Conservation (phyloP, 164 flowering plant genomes). For the Nymphaea colorata region DNA sequence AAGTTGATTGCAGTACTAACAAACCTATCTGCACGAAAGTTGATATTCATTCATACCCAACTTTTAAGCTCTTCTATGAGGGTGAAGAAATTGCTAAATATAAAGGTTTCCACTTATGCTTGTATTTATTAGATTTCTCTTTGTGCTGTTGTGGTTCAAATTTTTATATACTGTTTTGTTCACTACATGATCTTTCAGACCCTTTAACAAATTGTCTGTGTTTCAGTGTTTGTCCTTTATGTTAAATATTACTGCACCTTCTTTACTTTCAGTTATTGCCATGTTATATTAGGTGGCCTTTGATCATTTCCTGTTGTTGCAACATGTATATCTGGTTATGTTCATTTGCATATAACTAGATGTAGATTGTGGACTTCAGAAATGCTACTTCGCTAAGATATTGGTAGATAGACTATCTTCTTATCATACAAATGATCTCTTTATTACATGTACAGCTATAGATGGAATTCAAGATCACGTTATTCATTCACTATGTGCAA, state of each 20-base stretch:
- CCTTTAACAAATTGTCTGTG: neutral
- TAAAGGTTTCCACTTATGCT: conserved; percentile 33
- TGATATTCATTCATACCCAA: conserved; percentile 94
- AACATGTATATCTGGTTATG: too few species aligned
- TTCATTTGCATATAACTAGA: too few species aligned
- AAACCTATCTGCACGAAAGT: conserved; percentile 76
- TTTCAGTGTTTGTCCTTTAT: neutral
- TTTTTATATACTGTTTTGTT: neutral
- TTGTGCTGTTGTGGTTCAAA: neutral
- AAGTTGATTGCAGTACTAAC: conserved; percentile 70
- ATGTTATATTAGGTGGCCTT: neutral
- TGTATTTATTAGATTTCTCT: neutral
- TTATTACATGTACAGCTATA: too few species aligned
- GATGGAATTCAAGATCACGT: too few species aligned
- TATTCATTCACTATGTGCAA: too few species aligned
- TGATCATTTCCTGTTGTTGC: neutral
- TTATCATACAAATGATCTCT: too few species aligned
- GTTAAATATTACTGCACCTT: neutral
- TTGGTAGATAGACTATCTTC: too few species aligned
- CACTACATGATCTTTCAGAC: neutral
- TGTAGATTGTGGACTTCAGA: too few species aligned
- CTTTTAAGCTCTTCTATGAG: conserved; percentile 85
- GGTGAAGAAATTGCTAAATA: conserved; percentile 91
- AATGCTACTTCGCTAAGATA: too few species aligned
- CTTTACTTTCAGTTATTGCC: neutral